A percentile compares a stretch with the other conserved stretches of the same genome.
These are phyloP conservation scores for Aspergillus quadrilineatus DNA, from an alignment of 2,329 filamentous ascomycete species.

Conservation along the genomic window DNA sequence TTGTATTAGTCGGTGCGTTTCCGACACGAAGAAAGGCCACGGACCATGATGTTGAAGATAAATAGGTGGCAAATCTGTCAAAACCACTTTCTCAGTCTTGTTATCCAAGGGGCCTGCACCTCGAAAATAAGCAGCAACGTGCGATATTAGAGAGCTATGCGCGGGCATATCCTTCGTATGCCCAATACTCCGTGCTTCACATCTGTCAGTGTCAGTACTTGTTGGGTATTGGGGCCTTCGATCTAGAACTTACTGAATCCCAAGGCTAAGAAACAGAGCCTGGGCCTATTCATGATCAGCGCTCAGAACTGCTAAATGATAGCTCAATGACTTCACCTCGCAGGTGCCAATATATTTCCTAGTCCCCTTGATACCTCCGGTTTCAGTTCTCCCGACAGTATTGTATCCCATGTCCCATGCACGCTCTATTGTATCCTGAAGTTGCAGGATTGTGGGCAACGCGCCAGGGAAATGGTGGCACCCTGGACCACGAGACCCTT, in stretches of 20 bases:
- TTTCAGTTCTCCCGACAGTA: constrained; percentile 70
- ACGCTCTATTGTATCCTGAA: constrained; percentile 82
- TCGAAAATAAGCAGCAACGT: constrained; percentile 74
- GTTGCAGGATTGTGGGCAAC: constrained; percentile 73
- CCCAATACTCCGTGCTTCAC: constrained; percentile 61
- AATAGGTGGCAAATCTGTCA: constrained; percentile 74
- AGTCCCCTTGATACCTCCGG: constrained; percentile 81
- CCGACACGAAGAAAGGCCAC: constrained; percentile 7
- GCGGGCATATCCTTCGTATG: constrained; percentile 47
- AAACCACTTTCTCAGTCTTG: constrained; percentile 61
- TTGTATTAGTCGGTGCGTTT: neutral
- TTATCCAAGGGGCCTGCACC: constrained; percentile 51
- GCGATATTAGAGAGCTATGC: constrained; percentile 60
- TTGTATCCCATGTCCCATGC: constrained; percentile 90
- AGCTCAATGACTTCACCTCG: constrained; percentile 58
- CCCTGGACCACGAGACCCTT: constrained; percentile 50
- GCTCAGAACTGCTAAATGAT: neutral
- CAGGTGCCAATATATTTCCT: constrained; percentile 94
- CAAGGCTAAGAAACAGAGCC: constrained; percentile 69
- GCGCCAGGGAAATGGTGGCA: constrained; percentile 56
- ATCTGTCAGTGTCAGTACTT: constrained; percentile 37
- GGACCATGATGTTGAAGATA: constrained; percentile 82
- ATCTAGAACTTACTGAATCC: constrained; percentile 57
- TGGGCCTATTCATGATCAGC: constrained; percentile 60
- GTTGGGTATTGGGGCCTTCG: neutral